These are phyloP conservation scores for Fusarium acutatum DNA, from an alignment of 2,329 filamentous ascomycete species.

Conservation along the genomic window DNA sequence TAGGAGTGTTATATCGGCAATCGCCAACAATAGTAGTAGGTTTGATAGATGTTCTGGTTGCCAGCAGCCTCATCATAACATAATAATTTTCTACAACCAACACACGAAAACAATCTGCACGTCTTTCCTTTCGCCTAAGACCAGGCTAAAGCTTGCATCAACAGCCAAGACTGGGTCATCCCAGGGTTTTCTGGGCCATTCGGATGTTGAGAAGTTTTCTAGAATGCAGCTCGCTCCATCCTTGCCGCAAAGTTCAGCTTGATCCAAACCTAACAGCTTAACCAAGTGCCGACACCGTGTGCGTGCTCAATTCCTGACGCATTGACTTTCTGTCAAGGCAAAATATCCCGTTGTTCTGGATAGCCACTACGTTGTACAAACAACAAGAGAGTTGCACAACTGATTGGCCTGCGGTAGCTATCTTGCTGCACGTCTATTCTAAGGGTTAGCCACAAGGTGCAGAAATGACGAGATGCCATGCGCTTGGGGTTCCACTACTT, in stretches of 20 bases:
- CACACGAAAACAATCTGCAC: constrained; percentile 27
- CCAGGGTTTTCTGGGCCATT: constrained; percentile 14
- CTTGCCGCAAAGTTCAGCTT: constrained; percentile 29
- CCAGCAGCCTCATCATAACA: constrained; percentile 20
- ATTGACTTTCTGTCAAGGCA: not conserved
- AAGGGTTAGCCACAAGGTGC: constrained; percentile 16
- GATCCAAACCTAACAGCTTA: constrained; percentile 8
- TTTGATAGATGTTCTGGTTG: not conserved
- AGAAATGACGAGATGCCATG: constrained; percentile 40
- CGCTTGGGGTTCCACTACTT: constrained; percentile 34
- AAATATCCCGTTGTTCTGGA: not conserved
- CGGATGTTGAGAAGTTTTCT: constrained; percentile 13
- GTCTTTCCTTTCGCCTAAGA: constrained; percentile 13
- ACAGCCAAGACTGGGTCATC: constrained; percentile 20
- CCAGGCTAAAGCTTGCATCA: constrained; percentile 25
- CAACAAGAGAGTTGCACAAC: not conserved
- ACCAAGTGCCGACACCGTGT: constrained; percentile 12
- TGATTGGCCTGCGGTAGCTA: constrained; percentile 10
- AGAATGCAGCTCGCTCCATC: constrained; percentile 23
- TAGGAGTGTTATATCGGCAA: not conserved
- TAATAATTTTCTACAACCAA: constrained; percentile 26
- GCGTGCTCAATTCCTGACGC: not conserved
- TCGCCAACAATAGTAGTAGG: not conserved
- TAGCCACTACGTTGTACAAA: not conserved
- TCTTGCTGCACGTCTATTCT: constrained; percentile 10